phyloP scores from a whole-genome alignment of 371 early-diverging fungal genomes.

The Rhizopus arrhizus region DNA sequence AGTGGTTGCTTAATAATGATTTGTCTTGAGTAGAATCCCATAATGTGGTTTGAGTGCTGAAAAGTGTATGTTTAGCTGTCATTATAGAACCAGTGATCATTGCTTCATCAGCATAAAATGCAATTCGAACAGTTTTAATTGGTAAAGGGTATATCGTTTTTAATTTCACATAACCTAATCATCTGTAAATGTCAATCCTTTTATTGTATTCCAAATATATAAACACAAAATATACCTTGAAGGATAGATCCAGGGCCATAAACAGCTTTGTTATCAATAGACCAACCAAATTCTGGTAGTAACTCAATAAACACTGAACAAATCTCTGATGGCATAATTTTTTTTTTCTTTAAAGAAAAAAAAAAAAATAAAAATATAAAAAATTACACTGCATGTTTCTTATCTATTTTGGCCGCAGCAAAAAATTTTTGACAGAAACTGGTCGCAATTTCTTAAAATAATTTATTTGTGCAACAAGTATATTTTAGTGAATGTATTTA shows the following conservation, averaged over 20 bases:
- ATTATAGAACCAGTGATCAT: conserved; percentile 10
- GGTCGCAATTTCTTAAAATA: background rate
- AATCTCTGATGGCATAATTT: background rate
- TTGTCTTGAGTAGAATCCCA: conserved; percentile 9
- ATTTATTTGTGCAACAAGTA: background rate
- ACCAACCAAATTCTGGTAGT: conserved; percentile 33
- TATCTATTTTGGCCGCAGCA: too few species aligned
- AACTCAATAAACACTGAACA: conserved; percentile 18
- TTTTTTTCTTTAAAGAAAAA: too few species aligned
- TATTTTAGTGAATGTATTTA: conserved; percentile 76
- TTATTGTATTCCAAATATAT: background rate
- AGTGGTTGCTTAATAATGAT: background rate
- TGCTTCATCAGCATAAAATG: conserved; percentile 22
- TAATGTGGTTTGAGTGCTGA: conserved; percentile 13
- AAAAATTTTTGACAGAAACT: background rate
- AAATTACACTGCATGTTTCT: too few species aligned
- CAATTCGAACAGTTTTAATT: conserved; percentile 19
- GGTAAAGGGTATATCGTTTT: background rate
- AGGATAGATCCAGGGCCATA: conserved; percentile 38
- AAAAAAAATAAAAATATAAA: too few species aligned
- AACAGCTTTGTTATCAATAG: conserved; percentile 16
- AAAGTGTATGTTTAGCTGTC: background rate
- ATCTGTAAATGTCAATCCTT: background rate
- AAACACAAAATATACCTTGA: conserved; percentile 16
- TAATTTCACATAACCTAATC: conserved; percentile 15